Percentiles rank a stretch among this genome's conserved stretches.
phyloP scores from a whole-genome alignment of 345 rosid species.

The Pistacia atlantica region DNA sequence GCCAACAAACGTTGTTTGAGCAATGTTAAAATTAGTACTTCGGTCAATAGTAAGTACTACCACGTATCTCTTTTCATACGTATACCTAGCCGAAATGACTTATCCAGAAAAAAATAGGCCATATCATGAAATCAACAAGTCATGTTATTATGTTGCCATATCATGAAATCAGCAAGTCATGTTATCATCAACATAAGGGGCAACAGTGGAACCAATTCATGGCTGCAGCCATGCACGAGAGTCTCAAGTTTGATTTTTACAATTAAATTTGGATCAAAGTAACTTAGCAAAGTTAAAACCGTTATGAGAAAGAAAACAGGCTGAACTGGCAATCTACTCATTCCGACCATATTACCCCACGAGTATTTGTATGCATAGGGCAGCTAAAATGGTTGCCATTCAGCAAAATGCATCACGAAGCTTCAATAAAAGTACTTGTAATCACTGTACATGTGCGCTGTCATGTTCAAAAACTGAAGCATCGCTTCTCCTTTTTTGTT shows the following conservation, averaged over 20 bases:
- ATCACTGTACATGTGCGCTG: conserved; percentile 60
- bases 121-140: neutral
- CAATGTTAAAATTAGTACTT: too few relatives aligned
- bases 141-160: neutral
- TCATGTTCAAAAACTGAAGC: conserved; percentile 62
- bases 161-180: neutral
- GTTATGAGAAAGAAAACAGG: neutral
- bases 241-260: neutral
- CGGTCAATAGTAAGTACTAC: too few relatives aligned
- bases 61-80: too few relatives aligned
- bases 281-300: neutral
- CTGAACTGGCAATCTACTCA: neutral
- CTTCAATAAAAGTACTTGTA: conserved; percentile 41
- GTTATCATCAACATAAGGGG: neutral
- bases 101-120: neutral
- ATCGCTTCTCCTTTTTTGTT: conserved; percentile 65
- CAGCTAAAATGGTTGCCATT: neutral
- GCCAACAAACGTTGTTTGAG: too few relatives aligned
- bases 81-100: neutral
- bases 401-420: neutral
- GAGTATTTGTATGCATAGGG: neutral
- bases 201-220: neutral
- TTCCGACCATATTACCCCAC: neutral
- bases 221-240: neutral
- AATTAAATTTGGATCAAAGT: neutral